Conservation (phyloP, 2,329 filamentous ascomycete genomes). For the Daldinia sp. region DNA sequence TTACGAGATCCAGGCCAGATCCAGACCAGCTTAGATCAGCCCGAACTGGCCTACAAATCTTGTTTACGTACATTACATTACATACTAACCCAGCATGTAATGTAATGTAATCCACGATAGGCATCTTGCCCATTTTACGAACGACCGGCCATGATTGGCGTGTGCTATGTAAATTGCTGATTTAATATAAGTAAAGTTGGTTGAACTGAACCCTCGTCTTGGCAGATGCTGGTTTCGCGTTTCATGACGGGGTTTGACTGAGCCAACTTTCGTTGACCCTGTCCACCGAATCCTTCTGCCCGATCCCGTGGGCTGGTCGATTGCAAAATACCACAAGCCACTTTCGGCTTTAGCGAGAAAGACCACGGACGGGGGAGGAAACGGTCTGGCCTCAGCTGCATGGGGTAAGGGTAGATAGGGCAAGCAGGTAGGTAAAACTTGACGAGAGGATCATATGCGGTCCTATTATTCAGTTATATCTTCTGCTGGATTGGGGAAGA, state of each 20-base stretch:
- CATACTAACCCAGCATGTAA: neutral
- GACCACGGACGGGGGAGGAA: neutral
- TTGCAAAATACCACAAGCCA: conserved; percentile 6
- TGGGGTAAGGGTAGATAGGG: neutral
- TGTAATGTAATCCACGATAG: neutral
- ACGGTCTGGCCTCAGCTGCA: neutral
- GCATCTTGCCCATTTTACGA: neutral
- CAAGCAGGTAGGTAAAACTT: neutral
- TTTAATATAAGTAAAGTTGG: conserved; percentile 19
- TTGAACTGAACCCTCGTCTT: conserved; percentile 19
- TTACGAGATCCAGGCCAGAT: neutral
- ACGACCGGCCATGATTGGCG: neutral
- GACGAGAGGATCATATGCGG: conserved; percentile 12
- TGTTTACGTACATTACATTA: neutral
- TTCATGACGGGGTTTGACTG: conserved; percentile 24
- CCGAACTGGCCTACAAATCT: neutral
- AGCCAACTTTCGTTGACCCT: conserved; percentile 30
- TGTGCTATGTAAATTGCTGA: conserved; percentile 17
- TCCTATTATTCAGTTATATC: conserved; percentile 17
- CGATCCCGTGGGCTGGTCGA: neutral
- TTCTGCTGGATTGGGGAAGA: conserved; percentile 7
- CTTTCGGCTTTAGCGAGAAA: conserved; percentile 5
- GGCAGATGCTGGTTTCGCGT: conserved; percentile 39
- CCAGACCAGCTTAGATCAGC: neutral
- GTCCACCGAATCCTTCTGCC: conserved; percentile 29